phyloP scores from a whole-genome alignment of 441 rosid genomes.

The Flueggea neowawraea region DNA sequence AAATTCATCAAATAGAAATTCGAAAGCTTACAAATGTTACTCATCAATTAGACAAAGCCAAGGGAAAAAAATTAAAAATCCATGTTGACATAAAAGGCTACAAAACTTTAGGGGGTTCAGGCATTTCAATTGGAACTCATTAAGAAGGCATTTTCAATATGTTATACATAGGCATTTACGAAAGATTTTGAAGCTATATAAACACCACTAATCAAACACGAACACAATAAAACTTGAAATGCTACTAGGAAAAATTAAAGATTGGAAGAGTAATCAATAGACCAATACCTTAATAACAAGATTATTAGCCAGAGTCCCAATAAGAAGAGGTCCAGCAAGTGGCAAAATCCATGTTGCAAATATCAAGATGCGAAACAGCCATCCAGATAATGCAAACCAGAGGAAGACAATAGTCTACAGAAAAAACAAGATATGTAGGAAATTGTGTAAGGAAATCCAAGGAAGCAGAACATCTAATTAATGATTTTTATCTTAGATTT shows the following conservation, averaged over 20 bases:
- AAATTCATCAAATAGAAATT: too few relatives aligned
- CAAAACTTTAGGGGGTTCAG: too few relatives aligned
- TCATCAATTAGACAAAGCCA: too few relatives aligned
- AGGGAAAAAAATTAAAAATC: too few relatives aligned
- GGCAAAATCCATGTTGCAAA: constrained; percentile 82
- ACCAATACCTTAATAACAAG: constrained; percentile 71
- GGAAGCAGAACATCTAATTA: neutral
- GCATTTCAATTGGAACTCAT: too few relatives aligned
- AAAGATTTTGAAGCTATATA: neutral
- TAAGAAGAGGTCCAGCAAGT: constrained; percentile 94
- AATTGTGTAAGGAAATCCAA: neutral
- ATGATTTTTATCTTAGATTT: neutral
- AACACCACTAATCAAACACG: neutral
- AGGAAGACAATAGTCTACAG: constrained; percentile 77
- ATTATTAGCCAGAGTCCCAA: constrained; percentile 87
- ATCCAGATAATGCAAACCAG: constrained; percentile 95
- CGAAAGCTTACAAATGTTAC: too few relatives aligned
- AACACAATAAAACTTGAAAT: neutral
- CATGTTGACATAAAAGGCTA: too few relatives aligned
- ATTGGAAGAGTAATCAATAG: neutral
- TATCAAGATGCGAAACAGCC: constrained; percentile 82
- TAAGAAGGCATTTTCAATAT: too few relatives aligned
- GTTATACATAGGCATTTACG: neutral
- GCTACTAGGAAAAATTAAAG: neutral
- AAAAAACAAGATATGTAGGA: constrained; percentile 3